Percentiles rank a stretch among this genome's conserved stretches.
These are phyloP conservation scores for Hygrocybe punicea DNA, from an alignment of 768 basidiomycete genomes.

Conservation along the genomic window DNA sequence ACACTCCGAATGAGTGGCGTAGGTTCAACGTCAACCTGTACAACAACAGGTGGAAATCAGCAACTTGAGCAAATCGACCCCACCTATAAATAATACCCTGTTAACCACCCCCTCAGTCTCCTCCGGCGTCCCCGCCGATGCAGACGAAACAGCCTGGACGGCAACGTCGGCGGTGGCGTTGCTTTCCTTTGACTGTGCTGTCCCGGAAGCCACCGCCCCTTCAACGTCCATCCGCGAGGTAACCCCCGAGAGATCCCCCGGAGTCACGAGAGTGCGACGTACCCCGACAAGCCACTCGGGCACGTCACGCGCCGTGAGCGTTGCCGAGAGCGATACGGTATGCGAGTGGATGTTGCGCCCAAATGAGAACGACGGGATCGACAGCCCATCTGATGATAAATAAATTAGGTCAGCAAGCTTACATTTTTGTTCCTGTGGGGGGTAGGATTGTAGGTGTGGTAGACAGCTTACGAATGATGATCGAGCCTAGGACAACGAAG, in stretches of 20 bases:
- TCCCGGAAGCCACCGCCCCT: neutral
- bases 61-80: neutral
- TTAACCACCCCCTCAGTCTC: neutral
- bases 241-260: slow-evolving; percentile 1
- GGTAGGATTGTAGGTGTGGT: neutral
- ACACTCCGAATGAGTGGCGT: neutral
- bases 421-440: neutral
- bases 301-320: slow-evolving; percentile 35
- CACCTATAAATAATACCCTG: no score
- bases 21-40: neutral
- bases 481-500: slow-evolving; percentile 84
- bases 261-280: slow-evolving; percentile 20
- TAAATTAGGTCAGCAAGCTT: neutral
- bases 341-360: slow-evolving; percentile 46
- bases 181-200: neutral
- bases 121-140: neutral
- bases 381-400: slow-evolving; percentile 54
- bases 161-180: neutral
- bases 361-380: slow-evolving; percentile 63
- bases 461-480: slow-evolving; percentile 63
- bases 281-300: slow-evolving; percentile 49
- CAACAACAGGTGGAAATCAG: no score
- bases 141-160: neutral
- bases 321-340: slow-evolving; percentile 45
- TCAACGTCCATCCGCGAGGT: slow-evolving; percentile 3